Conservation (phyloP, 108 stramenopile genomes). For the Craspedostauros australis region DNA sequence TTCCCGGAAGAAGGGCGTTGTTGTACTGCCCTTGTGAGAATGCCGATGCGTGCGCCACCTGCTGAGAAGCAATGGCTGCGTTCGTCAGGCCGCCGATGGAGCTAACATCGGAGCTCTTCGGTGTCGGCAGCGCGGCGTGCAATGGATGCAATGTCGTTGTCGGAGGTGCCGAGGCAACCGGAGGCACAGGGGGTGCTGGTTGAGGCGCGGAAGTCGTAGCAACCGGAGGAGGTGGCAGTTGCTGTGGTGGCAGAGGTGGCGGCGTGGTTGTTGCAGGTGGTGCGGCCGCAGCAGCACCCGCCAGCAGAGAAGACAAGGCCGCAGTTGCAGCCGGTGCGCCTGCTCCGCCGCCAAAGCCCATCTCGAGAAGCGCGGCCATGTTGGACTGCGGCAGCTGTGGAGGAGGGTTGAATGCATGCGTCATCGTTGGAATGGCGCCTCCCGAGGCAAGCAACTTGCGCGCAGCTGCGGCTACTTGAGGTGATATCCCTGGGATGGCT, state of each 20-base stretch:
- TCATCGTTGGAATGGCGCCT: too few relatives aligned
- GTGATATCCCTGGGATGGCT: neutral
- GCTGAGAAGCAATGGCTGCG: neutral
- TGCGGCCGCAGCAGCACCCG: neutral
- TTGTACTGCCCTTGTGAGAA: too few relatives aligned
- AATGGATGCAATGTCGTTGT: neutral
- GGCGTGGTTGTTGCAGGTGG: constrained; percentile 2
- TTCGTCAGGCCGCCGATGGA: neutral
- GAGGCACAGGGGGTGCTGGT: neutral
- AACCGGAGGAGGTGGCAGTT: neutral
- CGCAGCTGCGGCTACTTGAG: neutral
- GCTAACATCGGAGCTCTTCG: too few relatives aligned
- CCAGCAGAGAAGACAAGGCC: neutral
- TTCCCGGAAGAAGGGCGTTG: constrained; percentile 9
- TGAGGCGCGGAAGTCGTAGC: neutral
- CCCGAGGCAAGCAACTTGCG: neutral
- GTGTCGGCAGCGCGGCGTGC: too few relatives aligned
- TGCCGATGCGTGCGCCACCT: constrained; percentile 1
- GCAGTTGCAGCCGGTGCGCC: too few relatives aligned
- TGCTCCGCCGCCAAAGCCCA: too few relatives aligned
- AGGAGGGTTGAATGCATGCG: too few relatives aligned
- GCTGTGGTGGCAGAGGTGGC: constrained; percentile 1
- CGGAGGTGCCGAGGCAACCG: neutral
- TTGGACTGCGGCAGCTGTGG: too few relatives aligned
- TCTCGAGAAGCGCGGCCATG: too few relatives aligned